Base-by-base conservation (phyloP, 495 filamentous ascomycete genomes). In the Parachaetomium inaequale region DNA sequence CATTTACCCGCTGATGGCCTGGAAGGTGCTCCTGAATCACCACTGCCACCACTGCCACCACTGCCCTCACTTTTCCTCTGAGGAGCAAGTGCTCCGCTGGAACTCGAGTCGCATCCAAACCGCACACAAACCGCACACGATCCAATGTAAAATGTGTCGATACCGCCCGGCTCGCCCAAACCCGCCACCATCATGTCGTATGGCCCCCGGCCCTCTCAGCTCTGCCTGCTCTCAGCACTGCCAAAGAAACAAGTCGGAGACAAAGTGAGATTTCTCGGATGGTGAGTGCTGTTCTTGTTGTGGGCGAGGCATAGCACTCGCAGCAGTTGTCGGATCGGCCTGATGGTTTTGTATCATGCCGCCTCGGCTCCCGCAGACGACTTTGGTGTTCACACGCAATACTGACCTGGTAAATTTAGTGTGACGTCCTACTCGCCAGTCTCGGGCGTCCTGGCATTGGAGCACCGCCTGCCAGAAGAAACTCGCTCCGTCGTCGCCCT, bases 241-340 rank as follows among this genome's bases (percentile, higher is more conserved):
- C 75, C 77, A 17, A 72, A 68, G 29, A 76, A 79, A 38, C 74
- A 80, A 25, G 66, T 78, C 17, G 87, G 88, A 38, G 78, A 84
- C 15, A 97, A 97, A 75, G 85, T 97, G 62, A 86, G 93, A 56
- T 96, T 97, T 75, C 79, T 97, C 26, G 93, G 92, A 74, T 97
- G 93, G 92, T 94, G 81, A 78, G 85, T 73, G 66, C 68, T 68
- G 60, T 68, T 70, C 67, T 54, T 53, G 2, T n/a, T 26, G 4
- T 3, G 10, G 8, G 1, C 23, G 23, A 49, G 7, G 1, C 19
- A 49, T 49, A 0, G 21, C 21, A 6, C 10, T 15, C 15, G 6
- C 10, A 49, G 23, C 21, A 26, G 10, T 26, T 14, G 2, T 14
- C 4, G 7, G n/a, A 28, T 15, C 25, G 40, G 8, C 8, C 11